These are phyloP conservation scores for Triadica sebifera DNA, from an alignment of 345 rosid genomes.

Conservation along the genomic window DNA sequence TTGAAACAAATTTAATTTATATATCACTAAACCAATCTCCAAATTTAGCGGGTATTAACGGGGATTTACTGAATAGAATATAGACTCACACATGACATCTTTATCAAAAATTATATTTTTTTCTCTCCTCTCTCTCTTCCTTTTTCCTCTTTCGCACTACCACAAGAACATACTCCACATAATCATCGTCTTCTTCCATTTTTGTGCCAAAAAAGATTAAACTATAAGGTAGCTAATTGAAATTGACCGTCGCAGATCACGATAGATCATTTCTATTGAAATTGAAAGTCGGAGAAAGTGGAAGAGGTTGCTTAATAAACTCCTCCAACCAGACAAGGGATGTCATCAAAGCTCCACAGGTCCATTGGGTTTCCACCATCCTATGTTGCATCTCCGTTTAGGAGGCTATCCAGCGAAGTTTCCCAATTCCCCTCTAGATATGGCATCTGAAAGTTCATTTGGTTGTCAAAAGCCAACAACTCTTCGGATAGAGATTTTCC, in stretches of 20 bases:
- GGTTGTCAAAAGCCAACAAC: conserved; percentile 53
- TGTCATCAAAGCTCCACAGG: conserved; percentile 80
- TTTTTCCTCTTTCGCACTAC: no score
- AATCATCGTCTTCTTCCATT: conserved; percentile 76
- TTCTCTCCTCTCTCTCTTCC: no score
- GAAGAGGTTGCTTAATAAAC: conserved; percentile 46
- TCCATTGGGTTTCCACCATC: conserved; percentile 55
- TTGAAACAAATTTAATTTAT: no score
- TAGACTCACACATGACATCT: no score
- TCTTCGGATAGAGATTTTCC: conserved; percentile 57
- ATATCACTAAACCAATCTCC: no score
- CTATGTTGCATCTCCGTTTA: conserved; percentile 52
- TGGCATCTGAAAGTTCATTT: conserved; percentile 51
- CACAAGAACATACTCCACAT: conserved; percentile 75
- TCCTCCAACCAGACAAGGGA: conserved; percentile 49
- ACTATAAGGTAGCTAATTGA: background rate
- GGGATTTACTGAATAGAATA: no score
- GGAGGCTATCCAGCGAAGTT: conserved; percentile 57
- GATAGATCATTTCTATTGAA: no score
- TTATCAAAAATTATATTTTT: no score
- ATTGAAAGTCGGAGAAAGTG: no score
- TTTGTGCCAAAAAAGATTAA: background rate
- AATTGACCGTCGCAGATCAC: background rate
- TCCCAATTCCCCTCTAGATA: conserved; percentile 68
- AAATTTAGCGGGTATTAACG: no score